Percentiles rank a stretch among this genome's conserved stretches.
Conservation (phyloP, 768 basidiomycete species). For the Amanita rimosa region DNA sequence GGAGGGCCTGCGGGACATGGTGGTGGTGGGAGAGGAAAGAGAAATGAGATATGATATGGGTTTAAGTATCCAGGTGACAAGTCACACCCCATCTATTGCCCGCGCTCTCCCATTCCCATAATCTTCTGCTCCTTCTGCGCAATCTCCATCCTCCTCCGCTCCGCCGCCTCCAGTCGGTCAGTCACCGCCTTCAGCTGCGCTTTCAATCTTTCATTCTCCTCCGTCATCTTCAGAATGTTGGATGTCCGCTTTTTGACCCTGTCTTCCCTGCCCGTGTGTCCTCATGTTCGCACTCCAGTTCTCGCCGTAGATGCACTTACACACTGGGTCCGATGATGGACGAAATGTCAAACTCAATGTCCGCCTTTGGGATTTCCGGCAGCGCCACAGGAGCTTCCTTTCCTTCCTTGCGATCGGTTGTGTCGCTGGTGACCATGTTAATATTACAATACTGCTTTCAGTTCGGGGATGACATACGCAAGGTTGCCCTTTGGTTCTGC, state of each 20-base stretch:
- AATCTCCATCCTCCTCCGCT: constrained; percentile 44
- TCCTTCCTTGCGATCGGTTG: constrained; percentile 16
- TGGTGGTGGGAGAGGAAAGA: constrained; percentile 7
- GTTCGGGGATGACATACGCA: constrained; percentile 4
- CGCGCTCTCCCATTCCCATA: constrained; percentile 18
- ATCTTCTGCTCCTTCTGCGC: constrained; percentile 23
- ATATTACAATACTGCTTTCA: background rate
- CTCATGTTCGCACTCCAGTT: constrained; percentile 7
- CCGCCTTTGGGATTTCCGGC: constrained; percentile 42
- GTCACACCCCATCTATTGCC: constrained; percentile 13
- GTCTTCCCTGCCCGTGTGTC: constrained; percentile 23
- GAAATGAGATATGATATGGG: constrained; percentile 2
- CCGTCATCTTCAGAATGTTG: constrained; percentile 63
- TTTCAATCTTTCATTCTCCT: constrained; percentile 74
- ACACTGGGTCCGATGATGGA: constrained; percentile 31
- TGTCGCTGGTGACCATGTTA: background rate
- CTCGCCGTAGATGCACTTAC: constrained; percentile 30
- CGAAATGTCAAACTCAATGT: constrained; percentile 32
- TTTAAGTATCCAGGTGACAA: constrained; percentile 6
- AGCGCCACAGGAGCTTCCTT: background rate
- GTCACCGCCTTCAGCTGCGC: constrained; percentile 67
- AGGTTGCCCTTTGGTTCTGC: constrained; percentile 13
- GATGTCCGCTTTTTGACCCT: constrained; percentile 63
- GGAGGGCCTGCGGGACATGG: constrained; percentile 10
- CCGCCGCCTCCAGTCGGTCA: constrained; percentile 64